Evolutionary conservation across 139 green algal genomes (phyloP), one percentile per base, ranked within the genome.

Genomic region (Asterochloris erici): DNA sequence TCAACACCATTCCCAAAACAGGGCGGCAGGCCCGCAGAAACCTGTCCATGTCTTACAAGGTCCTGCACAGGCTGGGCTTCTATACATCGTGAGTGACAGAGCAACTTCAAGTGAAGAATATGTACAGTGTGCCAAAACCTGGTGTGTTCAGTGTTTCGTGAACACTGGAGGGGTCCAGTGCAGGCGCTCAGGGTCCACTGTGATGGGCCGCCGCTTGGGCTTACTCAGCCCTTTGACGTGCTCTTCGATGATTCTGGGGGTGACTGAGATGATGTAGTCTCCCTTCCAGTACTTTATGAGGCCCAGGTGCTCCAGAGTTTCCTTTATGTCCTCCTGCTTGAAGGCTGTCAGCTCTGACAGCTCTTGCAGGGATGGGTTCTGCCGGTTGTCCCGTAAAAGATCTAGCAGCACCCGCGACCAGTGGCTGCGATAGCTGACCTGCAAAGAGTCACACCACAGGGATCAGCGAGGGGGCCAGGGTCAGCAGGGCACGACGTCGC

Each of bases 291-390:
- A 99, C 85, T 96, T 91, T 64, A 98, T 95, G 74, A 98, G 90
- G 73, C 95, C 89, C 9, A 98, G 88, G 79, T 91, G 75, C 85
- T 94, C 91, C 88, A 99, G 90, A 60, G 96, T 99, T 81, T 86
- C 91, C 73, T 98, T 94, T 84, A 99, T 95, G 92, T 99, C 97
- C n/a, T 99, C 96, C 9, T 90, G 91, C 84, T 96, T 96, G 89
- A 99, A 98, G 83, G 91, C 92, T 24, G 97, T 99, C 78, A 96
- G 85, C 73, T 98, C 94, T 38, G 83, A 93, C 81, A 99, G 87
- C 74, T 99, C 96, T 88, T 97, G 98, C 83, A 98, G 94, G 79
- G 82, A 92, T 62, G 98, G 89, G 60, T 79, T 92, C 14, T 90
- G 90, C 76, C 90, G 85, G 63, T 92, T 87, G 12, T 97, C 90